Evolutionary conservation across 78 protist species (phyloP).

Genomic region (Dictyostelium capitatum): DNA sequence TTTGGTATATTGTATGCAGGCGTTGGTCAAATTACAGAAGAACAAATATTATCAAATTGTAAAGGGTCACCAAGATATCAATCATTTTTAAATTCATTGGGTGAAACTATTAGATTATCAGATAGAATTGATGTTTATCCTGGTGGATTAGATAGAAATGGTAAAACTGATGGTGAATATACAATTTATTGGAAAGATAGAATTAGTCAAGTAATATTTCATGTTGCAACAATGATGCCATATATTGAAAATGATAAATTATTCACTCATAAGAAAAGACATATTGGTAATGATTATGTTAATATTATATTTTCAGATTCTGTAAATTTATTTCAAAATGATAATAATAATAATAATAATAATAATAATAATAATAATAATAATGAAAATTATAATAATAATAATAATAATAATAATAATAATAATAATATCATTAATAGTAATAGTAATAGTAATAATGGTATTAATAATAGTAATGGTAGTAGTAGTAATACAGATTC

Average conservation of each 20-base stretch:
- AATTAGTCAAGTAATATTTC: conserved; percentile 69
- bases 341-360: conserved; percentile 2
- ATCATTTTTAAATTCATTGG: conserved; percentile 43
- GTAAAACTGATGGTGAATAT: conserved; percentile 81
- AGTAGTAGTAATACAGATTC: too few species aligned
- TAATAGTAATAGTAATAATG: too few species aligned
- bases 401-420: neutral
- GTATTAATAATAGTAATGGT: too few species aligned
- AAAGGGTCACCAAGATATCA: conserved; percentile 81
- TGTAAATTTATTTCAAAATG: neutral
- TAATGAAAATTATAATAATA: neutral
- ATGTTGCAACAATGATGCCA: conserved; percentile 86
- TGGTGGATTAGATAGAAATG: conserved; percentile 81
- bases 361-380: neutral
- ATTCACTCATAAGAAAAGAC: conserved; percentile 84
- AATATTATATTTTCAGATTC: conserved; percentile 84
- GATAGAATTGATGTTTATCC: conserved; percentile 80
- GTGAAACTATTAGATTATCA: conserved; percentile 46
- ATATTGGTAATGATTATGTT: conserved; percentile 87
- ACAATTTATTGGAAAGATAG: conserved; percentile 79
- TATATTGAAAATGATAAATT: conserved; percentile 32
- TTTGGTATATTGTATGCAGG: conserved; percentile 73
- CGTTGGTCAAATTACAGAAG: conserved; percentile 68
- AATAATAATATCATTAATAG: too few species aligned
- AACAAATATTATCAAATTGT: conserved; percentile 64